Base-by-base conservation (phyloP, 2,329 filamentous ascomycete species). In the Aspergillus sp. region DNA sequence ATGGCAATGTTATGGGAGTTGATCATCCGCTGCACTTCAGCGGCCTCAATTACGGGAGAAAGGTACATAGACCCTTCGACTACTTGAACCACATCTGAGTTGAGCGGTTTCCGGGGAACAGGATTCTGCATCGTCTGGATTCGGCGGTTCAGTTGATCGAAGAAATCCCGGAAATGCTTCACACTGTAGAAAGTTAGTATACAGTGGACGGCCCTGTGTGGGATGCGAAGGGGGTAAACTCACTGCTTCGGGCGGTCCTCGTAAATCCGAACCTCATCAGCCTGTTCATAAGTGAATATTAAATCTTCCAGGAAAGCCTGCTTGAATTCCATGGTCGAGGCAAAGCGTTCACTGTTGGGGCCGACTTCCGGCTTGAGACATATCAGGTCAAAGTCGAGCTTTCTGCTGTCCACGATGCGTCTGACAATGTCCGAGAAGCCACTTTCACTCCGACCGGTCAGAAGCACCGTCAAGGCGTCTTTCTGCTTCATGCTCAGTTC, bases 251-350 rank as follows among this genome's bases (percentile, higher is more conserved):
- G 73, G 30, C 82, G 77, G 63, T 87, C 84, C 63, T 87, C 84
- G 61, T 86, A 87, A 33, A 86, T 75, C 35, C 79, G 84, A 50
- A 97, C 87, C 64, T 96, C 91, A n/a, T 87, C 82, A 3, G 93
- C 90, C 40, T 84, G 71, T 56, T 80, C 83, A 73, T 97, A 97
- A 24, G 93, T 97, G 72, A 90, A 86, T 74, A 96, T 83, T 49
- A 97, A 76, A 20, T 88, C 82, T 57, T 84, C 81, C 24, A 99
- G 82, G 63, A 96, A 90, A 36, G 84, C 78, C 67, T 96, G 89
- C 76, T 99, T 99, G 80, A 96, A 99, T 22, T 83, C 76, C 86
- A 96, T 94, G 3, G 94, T 99, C 64, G 80, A 90, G 47, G 76
- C 70, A 67, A 97, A 95, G 17, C 80, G 82, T 71, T 96, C 85